Evolutionary conservation across 371 early-diverging fungal genomes (phyloP).

Genomic region (Mortierella sp.): DNA sequence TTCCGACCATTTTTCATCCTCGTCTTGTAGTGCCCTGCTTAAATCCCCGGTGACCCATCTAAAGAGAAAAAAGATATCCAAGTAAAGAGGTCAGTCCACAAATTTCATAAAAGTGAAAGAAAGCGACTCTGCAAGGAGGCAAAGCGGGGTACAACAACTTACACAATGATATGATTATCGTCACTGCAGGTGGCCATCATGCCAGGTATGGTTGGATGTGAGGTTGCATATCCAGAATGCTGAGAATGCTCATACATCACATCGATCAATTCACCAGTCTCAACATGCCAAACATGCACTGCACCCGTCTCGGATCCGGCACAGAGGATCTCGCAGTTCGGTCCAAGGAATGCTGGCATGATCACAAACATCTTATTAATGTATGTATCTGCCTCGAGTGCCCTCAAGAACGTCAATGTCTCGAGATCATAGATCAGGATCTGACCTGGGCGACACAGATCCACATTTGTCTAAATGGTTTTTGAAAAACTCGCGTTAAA

Average conservation of each 20-base stretch:
- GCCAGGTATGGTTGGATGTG: slow-evolving; percentile 19
- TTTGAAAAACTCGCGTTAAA: too few species aligned
- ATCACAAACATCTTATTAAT: slow-evolving; percentile 28
- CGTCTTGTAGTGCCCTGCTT: slow-evolving; percentile 14
- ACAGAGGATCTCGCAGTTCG: slow-evolving; percentile 25
- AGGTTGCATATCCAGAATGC: slow-evolving; percentile 22
- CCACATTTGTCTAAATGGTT: slow-evolving; percentile 15
- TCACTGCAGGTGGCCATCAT: slow-evolving; percentile 45
- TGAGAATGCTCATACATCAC: slow-evolving; percentile 35
- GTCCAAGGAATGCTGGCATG: slow-evolving; percentile 36
- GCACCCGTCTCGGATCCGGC: slow-evolving; percentile 45
- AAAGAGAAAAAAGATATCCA: slow-evolving; percentile 3
- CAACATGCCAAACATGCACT: slow-evolving; percentile 40
- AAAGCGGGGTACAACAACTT: slow-evolving; percentile 6
- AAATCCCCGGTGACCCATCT: slow-evolving; percentile 43
- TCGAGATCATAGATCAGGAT: slow-evolving; percentile 35
- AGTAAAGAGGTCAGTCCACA: not conserved
- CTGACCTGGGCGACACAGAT: slow-evolving; percentile 32
- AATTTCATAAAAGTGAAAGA: not conserved
- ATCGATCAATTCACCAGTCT: slow-evolving; percentile 32
- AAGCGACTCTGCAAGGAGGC: not conserved
- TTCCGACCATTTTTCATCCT: slow-evolving; percentile 45
- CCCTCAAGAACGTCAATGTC: slow-evolving; percentile 14
- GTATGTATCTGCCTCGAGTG: slow-evolving; percentile 40
- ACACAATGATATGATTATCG: slow-evolving; percentile 45